Evolutionary conservation across 176 grass and related monocot genomes (phyloP).

Genomic region (Luzula sylvatica): DNA sequence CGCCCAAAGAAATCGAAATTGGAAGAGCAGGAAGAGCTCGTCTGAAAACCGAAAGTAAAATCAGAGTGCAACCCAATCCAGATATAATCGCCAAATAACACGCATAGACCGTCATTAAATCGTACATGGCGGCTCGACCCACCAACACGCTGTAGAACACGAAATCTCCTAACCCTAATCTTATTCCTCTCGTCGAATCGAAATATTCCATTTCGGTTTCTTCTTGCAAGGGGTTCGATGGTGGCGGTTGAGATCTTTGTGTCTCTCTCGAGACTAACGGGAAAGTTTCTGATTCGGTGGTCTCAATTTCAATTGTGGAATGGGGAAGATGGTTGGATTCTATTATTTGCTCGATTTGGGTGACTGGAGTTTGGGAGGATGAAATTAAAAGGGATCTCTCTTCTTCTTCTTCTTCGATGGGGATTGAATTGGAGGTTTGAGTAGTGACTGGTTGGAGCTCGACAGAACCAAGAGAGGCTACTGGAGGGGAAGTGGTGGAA

Average conservation of each 20-base stretch:
- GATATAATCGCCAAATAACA: constrained; percentile 97
- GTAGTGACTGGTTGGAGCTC: constrained; percentile 47
- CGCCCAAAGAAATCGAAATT: constrained; percentile 63
- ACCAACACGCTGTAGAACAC: constrained; percentile 96
- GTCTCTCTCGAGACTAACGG: constrained; percentile 8
- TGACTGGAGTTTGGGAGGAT: not conserved
- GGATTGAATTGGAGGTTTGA: constrained; percentile 11
- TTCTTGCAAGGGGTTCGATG: not conserved
- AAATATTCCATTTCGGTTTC: constrained; percentile 15
- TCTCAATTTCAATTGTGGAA: constrained; percentile 5
- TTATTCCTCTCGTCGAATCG: constrained; percentile 76
- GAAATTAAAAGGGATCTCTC: constrained; percentile 41
- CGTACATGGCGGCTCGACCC: constrained; percentile 95
- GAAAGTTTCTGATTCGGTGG: constrained; percentile 12
- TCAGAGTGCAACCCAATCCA: constrained; percentile 93
- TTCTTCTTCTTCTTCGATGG: constrained; percentile 39
- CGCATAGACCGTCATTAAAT: constrained; percentile 97
- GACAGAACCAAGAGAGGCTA: constrained; percentile 34
- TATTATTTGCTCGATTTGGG: not conserved
- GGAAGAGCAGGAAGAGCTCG: constrained; percentile 88
- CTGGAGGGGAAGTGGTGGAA: constrained; percentile 15
- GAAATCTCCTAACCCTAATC: constrained; percentile 86
- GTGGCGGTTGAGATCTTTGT: constrained; percentile 14
- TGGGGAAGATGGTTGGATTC: not conserved
- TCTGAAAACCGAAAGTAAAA: constrained; percentile 68